phyloP scores from a whole-genome alignment of 257 asterid species.

The Forsythia viridissima region DNA sequence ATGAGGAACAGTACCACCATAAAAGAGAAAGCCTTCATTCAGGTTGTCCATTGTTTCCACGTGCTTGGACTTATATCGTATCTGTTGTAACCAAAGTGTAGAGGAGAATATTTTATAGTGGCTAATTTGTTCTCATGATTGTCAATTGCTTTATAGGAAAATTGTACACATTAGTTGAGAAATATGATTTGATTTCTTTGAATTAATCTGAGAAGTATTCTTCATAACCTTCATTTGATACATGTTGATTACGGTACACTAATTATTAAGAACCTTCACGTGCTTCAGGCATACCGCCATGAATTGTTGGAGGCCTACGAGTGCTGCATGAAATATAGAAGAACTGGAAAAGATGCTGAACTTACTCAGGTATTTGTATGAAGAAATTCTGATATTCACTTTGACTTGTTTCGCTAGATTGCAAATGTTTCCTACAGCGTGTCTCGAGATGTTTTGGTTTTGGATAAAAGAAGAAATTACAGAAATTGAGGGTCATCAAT shows the following conservation, averaged over 20 bases:
- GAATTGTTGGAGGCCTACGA: constrained; percentile 93
- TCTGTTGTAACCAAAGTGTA: neutral
- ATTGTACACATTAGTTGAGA: neutral
- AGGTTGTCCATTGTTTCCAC: constrained; percentile 48
- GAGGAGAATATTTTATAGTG: constrained; percentile 1
- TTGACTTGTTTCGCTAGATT: neutral
- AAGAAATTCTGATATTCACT: constrained; percentile 16
- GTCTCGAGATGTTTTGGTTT: neutral
- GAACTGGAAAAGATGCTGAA: constrained; percentile 92
- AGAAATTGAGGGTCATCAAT: neutral
- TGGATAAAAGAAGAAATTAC: neutral
- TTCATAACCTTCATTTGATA: constrained; percentile 10
- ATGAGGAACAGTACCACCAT: constrained; percentile 74
- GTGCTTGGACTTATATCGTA: constrained; percentile 4
- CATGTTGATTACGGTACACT: constrained; percentile 6
- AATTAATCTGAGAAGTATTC: neutral
- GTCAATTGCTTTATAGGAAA: constrained; percentile 7
- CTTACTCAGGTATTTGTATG: constrained; percentile 76
- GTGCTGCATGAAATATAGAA: constrained; percentile 82
- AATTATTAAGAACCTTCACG: constrained; percentile 17
- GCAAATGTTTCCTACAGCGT: neutral
- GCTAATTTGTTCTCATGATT: constrained; percentile 16
- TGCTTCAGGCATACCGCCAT: constrained; percentile 71
- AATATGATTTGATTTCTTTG: constrained; percentile 13
- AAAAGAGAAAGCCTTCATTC: constrained; percentile 93